A percentile compares a stretch with the other conserved stretches of the same genome.
These are phyloP conservation scores for Saitozyma sp. DNA, from an alignment of 768 basidiomycete species.

Conservation along the genomic window DNA sequence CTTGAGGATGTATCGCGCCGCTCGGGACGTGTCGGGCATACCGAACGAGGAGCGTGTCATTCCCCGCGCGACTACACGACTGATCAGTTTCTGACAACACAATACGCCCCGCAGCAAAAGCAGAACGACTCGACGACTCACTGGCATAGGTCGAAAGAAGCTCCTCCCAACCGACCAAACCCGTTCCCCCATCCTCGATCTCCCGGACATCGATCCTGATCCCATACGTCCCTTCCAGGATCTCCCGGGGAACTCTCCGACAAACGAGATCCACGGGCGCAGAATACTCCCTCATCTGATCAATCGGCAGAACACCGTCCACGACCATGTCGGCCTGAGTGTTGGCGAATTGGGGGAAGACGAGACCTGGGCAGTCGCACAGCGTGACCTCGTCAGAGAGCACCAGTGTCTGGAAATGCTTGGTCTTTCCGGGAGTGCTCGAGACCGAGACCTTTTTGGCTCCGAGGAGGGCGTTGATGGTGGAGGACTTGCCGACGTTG, in stretches of 20 bases:
- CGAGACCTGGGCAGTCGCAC: conserved; percentile 97
- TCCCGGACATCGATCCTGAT: conserved; percentile 66
- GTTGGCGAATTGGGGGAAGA: conserved; percentile 97
- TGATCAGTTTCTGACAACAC: neutral
- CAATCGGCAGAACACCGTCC: conserved; percentile 94
- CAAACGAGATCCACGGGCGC: conserved; percentile 78
- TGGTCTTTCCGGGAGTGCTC: conserved; percentile 96
- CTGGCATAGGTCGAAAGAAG: conserved; percentile 88
- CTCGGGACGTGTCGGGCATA: conserved; percentile 93
- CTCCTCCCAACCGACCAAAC: conserved; percentile 64
- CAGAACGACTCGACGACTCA: conserved; percentile 56
- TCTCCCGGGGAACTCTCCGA: conserved; percentile 72
- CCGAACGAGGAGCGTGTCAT: conserved; percentile 92
- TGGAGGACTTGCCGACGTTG: conserved; percentile 98
- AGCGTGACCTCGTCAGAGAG: conserved; percentile 82
- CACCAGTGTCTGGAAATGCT: conserved; percentile 98
- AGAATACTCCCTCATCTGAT: conserved; percentile 90
- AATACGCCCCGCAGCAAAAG: neutral
- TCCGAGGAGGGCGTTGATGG: conserved; percentile 94
- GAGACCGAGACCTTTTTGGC: conserved; percentile 99
- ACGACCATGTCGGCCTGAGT: conserved; percentile 95
- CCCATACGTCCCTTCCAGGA: conserved; percentile 89
- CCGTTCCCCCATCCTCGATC: conserved; percentile 82
- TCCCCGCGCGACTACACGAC: conserved; percentile 75
- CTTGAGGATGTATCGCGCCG: conserved; percentile 88